These are phyloP conservation scores for Gossypium schwendimanii DNA, from an alignment of 441 rosid species.

Conservation along the genomic window DNA sequence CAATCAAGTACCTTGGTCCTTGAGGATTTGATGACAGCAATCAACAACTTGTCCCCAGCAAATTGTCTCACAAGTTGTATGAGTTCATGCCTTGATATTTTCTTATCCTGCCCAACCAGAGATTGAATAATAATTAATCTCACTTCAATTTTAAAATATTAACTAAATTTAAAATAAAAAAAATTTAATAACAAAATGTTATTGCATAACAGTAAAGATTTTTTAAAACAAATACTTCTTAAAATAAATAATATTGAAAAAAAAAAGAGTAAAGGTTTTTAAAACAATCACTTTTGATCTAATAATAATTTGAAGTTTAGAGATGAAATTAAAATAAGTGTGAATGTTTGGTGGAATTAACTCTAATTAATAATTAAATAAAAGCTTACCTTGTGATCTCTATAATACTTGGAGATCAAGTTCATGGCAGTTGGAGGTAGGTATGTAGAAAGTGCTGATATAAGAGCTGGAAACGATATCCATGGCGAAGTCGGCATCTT, in stretches of 20 bases:
- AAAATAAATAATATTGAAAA: neutral
- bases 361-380: neutral
- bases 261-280: neutral
- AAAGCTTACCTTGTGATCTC: constrained; percentile 43
- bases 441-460: constrained; percentile 51
- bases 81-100: constrained; percentile 52
- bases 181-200: too few relatives aligned
- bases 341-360: too few relatives aligned
- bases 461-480: constrained; percentile 67
- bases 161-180: too few relatives aligned
- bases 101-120: constrained; percentile 39
- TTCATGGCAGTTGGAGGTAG: constrained; percentile 37
- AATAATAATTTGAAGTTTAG: too few relatives aligned
- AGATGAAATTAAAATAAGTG: too few relatives aligned
- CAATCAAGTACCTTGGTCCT: constrained; percentile 35
- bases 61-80: constrained; percentile 45
- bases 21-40: constrained; percentile 51
- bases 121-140: too few relatives aligned
- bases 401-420: constrained; percentile 44
- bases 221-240: neutral
- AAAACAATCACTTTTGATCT: too few relatives aligned
- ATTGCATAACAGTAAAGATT: neutral
- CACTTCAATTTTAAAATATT: too few relatives aligned
- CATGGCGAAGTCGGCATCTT: constrained; percentile 54
- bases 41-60: constrained; percentile 67